Evolutionary conservation across 495 filamentous ascomycete species (phyloP), one percentile per base, ranked within the genome.

Genomic region (Penicillium turbatum): DNA sequence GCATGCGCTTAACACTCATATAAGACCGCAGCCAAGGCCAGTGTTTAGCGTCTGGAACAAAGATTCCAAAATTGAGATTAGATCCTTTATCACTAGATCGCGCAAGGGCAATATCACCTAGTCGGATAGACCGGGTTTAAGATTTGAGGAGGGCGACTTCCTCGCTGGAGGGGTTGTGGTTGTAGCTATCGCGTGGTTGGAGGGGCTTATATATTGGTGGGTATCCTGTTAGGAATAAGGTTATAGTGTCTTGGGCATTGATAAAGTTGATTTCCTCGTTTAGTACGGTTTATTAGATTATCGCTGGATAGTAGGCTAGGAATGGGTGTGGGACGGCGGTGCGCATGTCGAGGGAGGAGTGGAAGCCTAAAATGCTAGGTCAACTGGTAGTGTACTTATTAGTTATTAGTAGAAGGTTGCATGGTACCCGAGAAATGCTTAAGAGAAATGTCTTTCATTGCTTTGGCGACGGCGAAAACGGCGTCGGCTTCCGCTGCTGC

Each of bases 21-120:
- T 70, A 66, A 16, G 56, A 57, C n/a, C 67, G 67, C 11, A 81
- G 59, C 78, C 77, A 81, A 5, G 70, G 48, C 62, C 70, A 80
- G 27, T 75, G 60, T 8, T 61, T 59, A 10, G 57, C 32, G 27
- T 70, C 47, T 19, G 58, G 60, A 8, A 72, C 67, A 45, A 72
- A 80, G 43, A 81, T 62, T 0, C 79, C 77, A n/a, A 75, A 59
- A 42, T 81, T 81, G 29, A 72, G 61, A 49, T 82, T 74, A 8
- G 58, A 66, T 2, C 68, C 74, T 52, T 82, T 80, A 53, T 82
- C 78, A 15, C 77, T 78, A 5, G 77, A 80, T 19, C 78, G 62
- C 12, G 64, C 73, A 1, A 71, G 66, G 8, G 59, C 65, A 38
- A 79, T 54, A 40, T 71, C 68, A 1, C 77, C 75, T 0, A 80